A percentile compares a stretch with the other conserved stretches of the same genome.
These are phyloP conservation scores for Fusarium sp. DNA, from an alignment of 2,329 filamentous ascomycete species.

Conservation along the genomic window DNA sequence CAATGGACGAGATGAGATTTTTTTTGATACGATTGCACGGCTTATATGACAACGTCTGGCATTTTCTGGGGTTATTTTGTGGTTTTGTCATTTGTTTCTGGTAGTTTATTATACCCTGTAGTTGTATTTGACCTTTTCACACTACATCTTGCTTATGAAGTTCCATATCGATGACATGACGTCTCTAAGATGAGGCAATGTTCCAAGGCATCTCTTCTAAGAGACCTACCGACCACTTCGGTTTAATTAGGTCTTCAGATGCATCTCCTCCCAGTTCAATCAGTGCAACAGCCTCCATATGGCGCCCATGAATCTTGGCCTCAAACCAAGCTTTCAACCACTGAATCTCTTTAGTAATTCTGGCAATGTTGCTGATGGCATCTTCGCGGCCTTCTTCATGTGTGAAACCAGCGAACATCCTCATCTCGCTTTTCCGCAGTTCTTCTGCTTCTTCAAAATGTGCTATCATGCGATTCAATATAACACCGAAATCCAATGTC, in stretches of 20 bases:
- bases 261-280: not conserved
- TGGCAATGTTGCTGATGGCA: conserved; percentile 33
- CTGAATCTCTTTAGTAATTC: conserved; percentile 40
- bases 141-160: not conserved
- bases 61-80: not conserved
- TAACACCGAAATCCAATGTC: conserved; percentile 26
- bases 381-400: conserved; percentile 20
- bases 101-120: conserved; percentile 25
- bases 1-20: not conserved
- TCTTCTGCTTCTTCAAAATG: conserved; percentile 22
- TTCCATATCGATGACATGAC: not conserved
- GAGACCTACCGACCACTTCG: conserved; percentile 41
- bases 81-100: not conserved
- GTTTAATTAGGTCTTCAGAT: not conserved
- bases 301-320: conserved; percentile 34
- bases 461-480: conserved; percentile 27
- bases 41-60: not conserved
- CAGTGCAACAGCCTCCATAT: conserved; percentile 1
- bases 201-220: conserved; percentile 42
- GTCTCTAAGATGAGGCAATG: conserved; percentile 1
- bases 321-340: conserved; percentile 51
- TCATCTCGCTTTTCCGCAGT: conserved; percentile 2
- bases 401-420: conserved; percentile 18
- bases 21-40: conserved; percentile 8
- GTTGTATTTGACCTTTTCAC: not conserved